Evolutionary conservation across 2,329 filamentous ascomycete species (phyloP).

Genomic region (Lachnellula suecica): DNA sequence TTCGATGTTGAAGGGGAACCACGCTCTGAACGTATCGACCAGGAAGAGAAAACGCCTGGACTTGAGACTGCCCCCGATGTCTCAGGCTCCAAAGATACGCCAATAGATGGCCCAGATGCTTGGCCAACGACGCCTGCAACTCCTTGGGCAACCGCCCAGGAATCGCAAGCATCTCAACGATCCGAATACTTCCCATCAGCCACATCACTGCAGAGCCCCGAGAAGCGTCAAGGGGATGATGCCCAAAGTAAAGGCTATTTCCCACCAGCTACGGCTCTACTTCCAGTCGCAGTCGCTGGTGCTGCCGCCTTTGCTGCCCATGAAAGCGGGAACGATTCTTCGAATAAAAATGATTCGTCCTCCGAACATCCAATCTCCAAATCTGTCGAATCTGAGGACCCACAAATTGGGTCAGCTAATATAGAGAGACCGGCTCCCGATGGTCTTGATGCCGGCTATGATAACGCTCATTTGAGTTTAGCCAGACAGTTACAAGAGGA

Average conservation of each 20-base stretch:
- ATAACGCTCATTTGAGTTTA: slow-evolving; percentile 28
- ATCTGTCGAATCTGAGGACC: slow-evolving; percentile 3
- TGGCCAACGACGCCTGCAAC: slow-evolving; percentile 22
- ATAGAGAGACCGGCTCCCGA: slow-evolving; percentile 16
- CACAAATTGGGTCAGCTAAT: background rate
- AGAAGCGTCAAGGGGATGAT: background rate
- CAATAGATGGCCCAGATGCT: slow-evolving; percentile 22
- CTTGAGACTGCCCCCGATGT: slow-evolving; percentile 5
- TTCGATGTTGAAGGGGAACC: background rate
- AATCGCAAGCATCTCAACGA: slow-evolving; percentile 6
- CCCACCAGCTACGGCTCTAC: slow-evolving; percentile 7
- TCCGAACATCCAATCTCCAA: slow-evolving; percentile 5
- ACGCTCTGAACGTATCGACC: background rate
- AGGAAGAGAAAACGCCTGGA: slow-evolving; percentile 3
- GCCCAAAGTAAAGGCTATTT: slow-evolving; percentile 11
- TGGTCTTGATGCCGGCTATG: slow-evolving; percentile 23
- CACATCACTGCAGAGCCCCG: slow-evolving; percentile 1
- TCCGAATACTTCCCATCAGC: slow-evolving; percentile 18
- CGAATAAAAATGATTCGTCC: slow-evolving; percentile 1
- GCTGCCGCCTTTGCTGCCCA: slow-evolving; percentile 14
- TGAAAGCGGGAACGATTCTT: background rate
- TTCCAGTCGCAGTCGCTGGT: slow-evolving; percentile 12
- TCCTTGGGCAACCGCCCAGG: slow-evolving; percentile 6
- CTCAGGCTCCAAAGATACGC: slow-evolving; percentile 13
- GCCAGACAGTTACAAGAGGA: slow-evolving; percentile 29